These are phyloP conservation scores for Pseudopithomyces chartarum DNA, from an alignment of 2,329 filamentous ascomycete genomes.

Conservation along the genomic window DNA sequence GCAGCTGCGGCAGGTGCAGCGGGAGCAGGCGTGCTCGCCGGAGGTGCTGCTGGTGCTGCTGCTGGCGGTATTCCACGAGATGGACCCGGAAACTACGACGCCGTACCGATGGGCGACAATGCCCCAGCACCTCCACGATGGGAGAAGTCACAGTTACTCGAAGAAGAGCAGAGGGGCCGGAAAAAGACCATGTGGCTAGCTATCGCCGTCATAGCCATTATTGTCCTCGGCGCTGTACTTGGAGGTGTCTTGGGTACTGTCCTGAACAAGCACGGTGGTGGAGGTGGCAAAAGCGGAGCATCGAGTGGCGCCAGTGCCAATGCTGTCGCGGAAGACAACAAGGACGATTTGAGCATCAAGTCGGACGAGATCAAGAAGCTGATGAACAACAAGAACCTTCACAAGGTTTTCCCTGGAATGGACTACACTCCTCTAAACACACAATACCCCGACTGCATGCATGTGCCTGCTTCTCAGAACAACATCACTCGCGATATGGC, in stretches of 20 bases:
- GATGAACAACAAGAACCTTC: conserved; percentile 78
- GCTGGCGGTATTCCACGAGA: conserved; percentile 49
- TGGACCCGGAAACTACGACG: conserved; percentile 60
- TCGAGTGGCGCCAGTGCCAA: conserved; percentile 26
- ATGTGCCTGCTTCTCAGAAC: conserved; percentile 83
- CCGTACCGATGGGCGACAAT: conserved; percentile 36
- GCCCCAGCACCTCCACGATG: background rate
- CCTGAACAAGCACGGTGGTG: conserved; percentile 54
- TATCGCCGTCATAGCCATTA: conserved; percentile 64
- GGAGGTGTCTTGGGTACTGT: conserved; percentile 77
- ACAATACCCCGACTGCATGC: conserved; percentile 83
- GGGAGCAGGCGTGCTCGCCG: conserved; percentile 46
- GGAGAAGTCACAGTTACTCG: conserved; percentile 72
- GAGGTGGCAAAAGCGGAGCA: conserved; percentile 17
- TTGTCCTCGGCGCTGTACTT: conserved; percentile 73
- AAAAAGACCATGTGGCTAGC: conserved; percentile 74
- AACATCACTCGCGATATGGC: conserved; percentile 92
- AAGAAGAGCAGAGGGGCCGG: conserved; percentile 63
- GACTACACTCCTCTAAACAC: conserved; percentile 93
- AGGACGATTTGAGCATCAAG: conserved; percentile 74
- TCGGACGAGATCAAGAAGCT: conserved; percentile 80
- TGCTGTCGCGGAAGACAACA: conserved; percentile 65
- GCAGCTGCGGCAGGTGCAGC: conserved; percentile 45
- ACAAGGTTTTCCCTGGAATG: conserved; percentile 93
- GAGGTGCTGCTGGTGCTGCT: conserved; percentile 46